These are phyloP conservation scores for Aspergillus chevalieri DNA, from an alignment of 2,329 filamentous ascomycete genomes.

Conservation along the genomic window DNA sequence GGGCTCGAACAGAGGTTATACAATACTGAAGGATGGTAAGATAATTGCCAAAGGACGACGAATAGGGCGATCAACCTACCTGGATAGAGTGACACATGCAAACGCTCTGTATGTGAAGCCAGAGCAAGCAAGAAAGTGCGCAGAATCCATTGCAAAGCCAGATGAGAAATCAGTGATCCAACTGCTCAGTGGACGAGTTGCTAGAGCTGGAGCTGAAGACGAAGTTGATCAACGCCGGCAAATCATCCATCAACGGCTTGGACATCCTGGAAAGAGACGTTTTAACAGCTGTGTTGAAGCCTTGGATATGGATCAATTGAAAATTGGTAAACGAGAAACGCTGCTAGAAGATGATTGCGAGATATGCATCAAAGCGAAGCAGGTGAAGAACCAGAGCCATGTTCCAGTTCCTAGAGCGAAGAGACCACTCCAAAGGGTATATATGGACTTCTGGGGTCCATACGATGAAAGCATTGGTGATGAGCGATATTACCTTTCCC, in stretches of 20 bases:
- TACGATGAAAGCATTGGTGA: background rate
- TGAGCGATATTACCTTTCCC: background rate
- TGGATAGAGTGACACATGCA: background rate
- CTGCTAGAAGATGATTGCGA: background rate
- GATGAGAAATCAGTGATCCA: too few relatives aligned
- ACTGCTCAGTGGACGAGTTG: background rate
- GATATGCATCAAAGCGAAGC: background rate
- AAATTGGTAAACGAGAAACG: background rate
- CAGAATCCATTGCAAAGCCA: too few relatives aligned
- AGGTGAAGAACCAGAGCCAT: background rate
- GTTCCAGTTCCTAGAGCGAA: background rate
- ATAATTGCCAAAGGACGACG: background rate
- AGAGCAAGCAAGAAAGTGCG: background rate
- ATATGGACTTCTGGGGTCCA: background rate
- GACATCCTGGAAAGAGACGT: background rate
- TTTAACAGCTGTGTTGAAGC: background rate
- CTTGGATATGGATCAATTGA: background rate
- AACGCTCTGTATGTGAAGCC: background rate
- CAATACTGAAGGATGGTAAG: background rate
- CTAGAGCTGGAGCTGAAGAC: background rate
- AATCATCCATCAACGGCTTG: background rate
- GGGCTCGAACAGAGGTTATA: background rate
- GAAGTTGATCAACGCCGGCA: background rate
- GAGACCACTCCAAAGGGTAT: background rate
- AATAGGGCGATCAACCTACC: background rate